These are phyloP conservation scores for Lodderomyces parapsilosis DNA, from an alignment of 1,139 yeast genomes.

Conservation along the genomic window DNA sequence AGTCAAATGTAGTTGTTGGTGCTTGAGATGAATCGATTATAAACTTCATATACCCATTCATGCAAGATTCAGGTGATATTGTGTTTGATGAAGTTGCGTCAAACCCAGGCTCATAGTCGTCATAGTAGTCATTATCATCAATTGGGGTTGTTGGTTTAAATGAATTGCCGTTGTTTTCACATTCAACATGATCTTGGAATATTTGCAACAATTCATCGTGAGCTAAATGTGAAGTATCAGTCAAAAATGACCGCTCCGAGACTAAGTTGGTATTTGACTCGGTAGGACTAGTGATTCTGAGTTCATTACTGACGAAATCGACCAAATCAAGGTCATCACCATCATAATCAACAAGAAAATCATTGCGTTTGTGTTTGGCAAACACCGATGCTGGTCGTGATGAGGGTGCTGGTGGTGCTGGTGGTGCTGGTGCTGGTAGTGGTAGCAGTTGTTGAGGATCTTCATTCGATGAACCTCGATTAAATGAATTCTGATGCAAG, in stretches of 20 bases:
- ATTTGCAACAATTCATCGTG: constrained; percentile 9
- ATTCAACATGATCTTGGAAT: constrained; percentile 8
- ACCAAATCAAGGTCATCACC: not conserved
- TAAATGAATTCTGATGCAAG: not conserved
- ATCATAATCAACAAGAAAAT: not conserved
- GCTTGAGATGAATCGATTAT: constrained; percentile 9
- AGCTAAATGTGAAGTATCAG: constrained; percentile 3
- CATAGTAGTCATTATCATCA: not conserved
- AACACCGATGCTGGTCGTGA: no score
- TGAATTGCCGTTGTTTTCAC: no score
- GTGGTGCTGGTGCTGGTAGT: no score
- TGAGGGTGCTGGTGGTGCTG: no score
- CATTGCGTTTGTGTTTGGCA: not conserved
- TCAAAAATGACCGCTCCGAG: constrained; percentile 3
- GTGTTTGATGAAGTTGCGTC: constrained; percentile 4
- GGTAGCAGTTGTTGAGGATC: not conserved
- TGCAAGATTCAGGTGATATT: constrained; percentile 10
- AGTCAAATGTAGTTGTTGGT: not conserved
- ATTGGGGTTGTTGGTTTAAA: no score
- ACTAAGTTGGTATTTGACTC: not conserved
- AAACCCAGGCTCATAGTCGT: not conserved
- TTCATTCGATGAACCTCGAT: not conserved
- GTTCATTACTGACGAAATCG: not conserved
- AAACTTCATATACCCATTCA: constrained; percentile 13
- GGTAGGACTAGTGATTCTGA: not conserved